Base-by-base conservation (phyloP, 2,329 filamentous ascomycete species). In the Talaromyces sp. region DNA sequence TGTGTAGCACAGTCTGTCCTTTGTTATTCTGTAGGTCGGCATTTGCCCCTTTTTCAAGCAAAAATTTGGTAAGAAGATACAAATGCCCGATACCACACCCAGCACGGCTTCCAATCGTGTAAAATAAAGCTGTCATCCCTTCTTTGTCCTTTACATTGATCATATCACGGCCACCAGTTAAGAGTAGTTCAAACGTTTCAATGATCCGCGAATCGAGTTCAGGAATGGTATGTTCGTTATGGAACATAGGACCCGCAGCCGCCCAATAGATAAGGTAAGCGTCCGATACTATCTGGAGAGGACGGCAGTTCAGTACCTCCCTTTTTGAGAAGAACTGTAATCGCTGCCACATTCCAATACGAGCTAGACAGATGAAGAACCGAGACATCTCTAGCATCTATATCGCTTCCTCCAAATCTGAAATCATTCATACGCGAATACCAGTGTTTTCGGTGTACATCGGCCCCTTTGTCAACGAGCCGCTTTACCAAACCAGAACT, bases 61-160 rank as follows among this genome's bases (percentile, higher is more conserved):
- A 61, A n/a, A 58, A 60, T 46, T 60, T 56, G 43, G 64, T 61
- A 7, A 52, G 35, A 46, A 62, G 61, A 57, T 64, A 57, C 27
- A 62, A 58, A 53, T 64, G 51, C 35, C 50, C 56, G 49, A 41
- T 64, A 35, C 61, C 60, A 55, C 62, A 64, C 21, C 3, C 21
- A 51, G 58, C 58, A 51, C 68, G 60, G 53, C 61, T 56, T 32
- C 19, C 46, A 29, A 64, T 55, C 32, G 59, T 60, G 53, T 64
- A 64, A 50, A 66, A 61, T 50, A 68, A 49, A 13, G 64, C 59
- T 29, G 67, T 68, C 10, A 56, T 55, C 53, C 62, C 64, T 59
- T 65, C 32, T 4, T 64, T 60, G 52, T 68, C 64, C 35, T 61
- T 59, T n/a, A 55, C n/a, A 35, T 68, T 68, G 49, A 70, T 61